phyloP scores from a whole-genome alignment of 164 flowering plant genomes.

The Aristolochia californica region DNA sequence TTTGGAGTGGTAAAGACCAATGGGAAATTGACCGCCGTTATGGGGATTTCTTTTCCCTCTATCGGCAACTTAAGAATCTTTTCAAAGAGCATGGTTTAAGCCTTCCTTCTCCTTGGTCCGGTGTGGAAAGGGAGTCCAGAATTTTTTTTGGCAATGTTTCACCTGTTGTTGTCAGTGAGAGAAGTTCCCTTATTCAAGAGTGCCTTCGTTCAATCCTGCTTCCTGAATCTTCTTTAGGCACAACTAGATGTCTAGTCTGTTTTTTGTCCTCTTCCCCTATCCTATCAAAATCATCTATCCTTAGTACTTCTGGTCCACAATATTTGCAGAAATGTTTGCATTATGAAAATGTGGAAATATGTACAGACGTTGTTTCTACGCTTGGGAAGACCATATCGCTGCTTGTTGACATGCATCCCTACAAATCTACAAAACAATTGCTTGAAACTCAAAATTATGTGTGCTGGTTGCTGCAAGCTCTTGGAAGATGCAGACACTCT shows the following conservation, averaged over 20 bases:
- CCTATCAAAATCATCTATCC: constrained; percentile 25
- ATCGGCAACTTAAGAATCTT: constrained; percentile 47
- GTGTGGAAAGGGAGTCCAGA: constrained; percentile 70
- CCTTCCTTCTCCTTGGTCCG: constrained; percentile 78
- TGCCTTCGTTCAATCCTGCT: constrained; percentile 62
- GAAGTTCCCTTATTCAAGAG: constrained; percentile 83
- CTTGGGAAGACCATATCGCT: constrained; percentile 80
- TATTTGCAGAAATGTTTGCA: constrained; percentile 2
- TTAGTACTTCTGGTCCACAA: constrained; percentile 15
- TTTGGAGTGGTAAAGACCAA: constrained; percentile 59
- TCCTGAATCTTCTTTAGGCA: constrained; percentile 26
- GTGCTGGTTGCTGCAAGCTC: constrained; percentile 84
- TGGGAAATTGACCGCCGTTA: constrained; percentile 95
- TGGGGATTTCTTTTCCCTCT: constrained; percentile 78
- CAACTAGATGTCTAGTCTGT: constrained; percentile 42
- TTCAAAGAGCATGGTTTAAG: constrained; percentile 51
- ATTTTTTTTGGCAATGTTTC: constrained; percentile 87
- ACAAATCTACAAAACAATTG: constrained; percentile 58
- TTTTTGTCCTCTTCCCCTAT: constrained; percentile 62
- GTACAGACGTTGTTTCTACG: constrained; percentile 18
- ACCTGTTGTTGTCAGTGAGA: constrained; percentile 68
- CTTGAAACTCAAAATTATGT: constrained; percentile 71
- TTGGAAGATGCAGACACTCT: constrained; percentile 57
- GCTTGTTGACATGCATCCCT: constrained; percentile 50
- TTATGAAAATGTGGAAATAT: constrained; percentile 8